These are phyloP conservation scores for Eutrema heterophyllum DNA, from an alignment of 345 rosid species.

Conservation along the genomic window DNA sequence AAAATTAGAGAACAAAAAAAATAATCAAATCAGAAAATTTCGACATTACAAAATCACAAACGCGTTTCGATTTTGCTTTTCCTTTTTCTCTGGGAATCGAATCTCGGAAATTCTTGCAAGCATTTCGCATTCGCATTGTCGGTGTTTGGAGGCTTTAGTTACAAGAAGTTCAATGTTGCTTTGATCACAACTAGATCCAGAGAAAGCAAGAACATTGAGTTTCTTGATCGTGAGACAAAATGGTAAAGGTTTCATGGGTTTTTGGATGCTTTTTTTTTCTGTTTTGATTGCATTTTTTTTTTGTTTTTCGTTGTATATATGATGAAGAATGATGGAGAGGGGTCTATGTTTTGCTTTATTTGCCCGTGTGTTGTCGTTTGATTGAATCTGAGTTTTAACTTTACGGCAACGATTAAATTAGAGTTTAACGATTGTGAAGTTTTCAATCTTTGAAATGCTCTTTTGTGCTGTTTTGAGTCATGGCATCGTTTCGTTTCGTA, in stretches of 20 bases:
- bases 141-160: constrained; percentile 9
- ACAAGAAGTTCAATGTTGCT: constrained; percentile 21
- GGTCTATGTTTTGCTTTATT: not conserved
- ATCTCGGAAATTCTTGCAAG: constrained; percentile 12
- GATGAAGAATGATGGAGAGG: not conserved
- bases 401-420: not conserved
- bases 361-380: not conserved
- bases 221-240: constrained; percentile 20
- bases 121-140: constrained; percentile 20
- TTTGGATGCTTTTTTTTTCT: not conserved
- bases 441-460: constrained; percentile 4
- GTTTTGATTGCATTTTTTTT: not conserved
- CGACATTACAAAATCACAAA: constrained; percentile 8
- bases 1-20: not conserved
- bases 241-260: constrained; percentile 23
- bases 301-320: not conserved
- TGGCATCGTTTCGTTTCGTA: not conserved
- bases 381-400: constrained; percentile 3
- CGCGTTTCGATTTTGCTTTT: constrained; percentile 4
- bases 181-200: constrained; percentile 21
- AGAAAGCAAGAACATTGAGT: constrained; percentile 7
- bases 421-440: constrained; percentile 2
- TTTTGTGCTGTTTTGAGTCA: not conserved
- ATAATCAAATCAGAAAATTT: not conserved
- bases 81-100: constrained; percentile 3